Evolutionary conservation across 257 asterid genomes (phyloP), one percentile per base, ranked within the genome.

Genomic region (Paraleonurus japonicus): DNA sequence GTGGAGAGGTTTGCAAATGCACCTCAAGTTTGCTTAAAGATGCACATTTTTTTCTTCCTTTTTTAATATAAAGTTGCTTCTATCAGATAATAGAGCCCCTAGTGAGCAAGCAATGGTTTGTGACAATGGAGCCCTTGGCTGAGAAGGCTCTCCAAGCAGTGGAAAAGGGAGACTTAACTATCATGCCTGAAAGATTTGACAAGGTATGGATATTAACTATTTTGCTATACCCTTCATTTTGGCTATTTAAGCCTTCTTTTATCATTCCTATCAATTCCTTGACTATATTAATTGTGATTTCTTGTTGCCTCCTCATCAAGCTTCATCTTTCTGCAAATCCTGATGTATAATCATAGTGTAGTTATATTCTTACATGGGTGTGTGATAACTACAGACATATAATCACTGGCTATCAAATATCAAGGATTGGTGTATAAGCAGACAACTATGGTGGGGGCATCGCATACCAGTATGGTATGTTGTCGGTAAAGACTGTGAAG

Each of bases 371-470:
- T 67, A 80, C 79, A 39, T 58, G 71, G 43, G 23, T 79, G 41
- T 64, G 62, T 75, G 81, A 71, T 75, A 72, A 45, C 60, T 72
- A 61, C 71, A 94, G 99, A 94, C 89, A 82, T 94, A 94, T 77
- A 88, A 91, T 76, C 99, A 89, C 79, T 94, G 97, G 99, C 85
- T 94, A 54, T 89, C 97, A 37, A 91, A 94, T 75, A 94, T 94
- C 87, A 94, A 94, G 81, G 97, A 94, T 82, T 94, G 99, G 99
- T 94, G 99, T 76, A 94, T 94, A 76, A 94, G 99, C 87, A 81
- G 99, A 79, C 99, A 94, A 80, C 84, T 91, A 20, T 94, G 99
- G 99, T 94, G 99, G 99, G 99, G 99, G 51, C 99, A 94, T 72
- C 96, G 96, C 15, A 91, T 94, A 78, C 99, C 99, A 28, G 99